These are phyloP conservation scores for Brassica cretica DNA, from an alignment of 345 rosid species.

Conservation along the genomic window DNA sequence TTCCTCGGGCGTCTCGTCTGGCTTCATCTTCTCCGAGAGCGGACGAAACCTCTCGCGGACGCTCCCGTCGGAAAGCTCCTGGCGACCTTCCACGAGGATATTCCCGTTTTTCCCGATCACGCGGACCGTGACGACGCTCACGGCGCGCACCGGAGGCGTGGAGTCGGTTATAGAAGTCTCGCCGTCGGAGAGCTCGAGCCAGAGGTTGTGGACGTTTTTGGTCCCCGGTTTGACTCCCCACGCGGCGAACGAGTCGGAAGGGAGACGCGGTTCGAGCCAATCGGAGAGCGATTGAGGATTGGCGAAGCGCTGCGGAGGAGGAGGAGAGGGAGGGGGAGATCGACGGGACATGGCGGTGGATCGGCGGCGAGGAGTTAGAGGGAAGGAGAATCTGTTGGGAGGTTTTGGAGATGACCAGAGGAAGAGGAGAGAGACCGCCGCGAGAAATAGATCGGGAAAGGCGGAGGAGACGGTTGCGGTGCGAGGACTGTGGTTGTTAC, in stretches of 20 bases:
- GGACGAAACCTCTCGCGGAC: constrained; percentile 67
- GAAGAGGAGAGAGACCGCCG: constrained; percentile 43
- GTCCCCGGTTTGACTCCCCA: constrained; percentile 97
- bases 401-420: constrained; percentile 47
- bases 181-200: constrained; percentile 87
- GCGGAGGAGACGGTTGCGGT: constrained; percentile 28
- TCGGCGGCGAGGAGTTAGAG: constrained; percentile 49
- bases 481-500: constrained; percentile 32
- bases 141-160: constrained; percentile 71
- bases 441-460: constrained; percentile 49
- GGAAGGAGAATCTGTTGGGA: constrained; percentile 46
- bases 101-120: constrained; percentile 45
- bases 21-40: constrained; percentile 91
- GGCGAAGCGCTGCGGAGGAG: constrained; percentile 46
- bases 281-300: constrained; percentile 81
- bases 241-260: constrained; percentile 75
- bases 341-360: constrained; percentile 49
- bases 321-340: constrained; percentile 33
- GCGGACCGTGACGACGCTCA: constrained; percentile 68
- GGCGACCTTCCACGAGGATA: constrained; percentile 68
- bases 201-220: constrained; percentile 94
- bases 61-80: constrained; percentile 79
- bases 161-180: constrained; percentile 72
- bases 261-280: constrained; percentile 80
- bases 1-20: constrained; percentile 59